Evolutionary conservation across 2,329 filamentous ascomycete species (phyloP).

Genomic region (Setomelanomma holmii): DNA sequence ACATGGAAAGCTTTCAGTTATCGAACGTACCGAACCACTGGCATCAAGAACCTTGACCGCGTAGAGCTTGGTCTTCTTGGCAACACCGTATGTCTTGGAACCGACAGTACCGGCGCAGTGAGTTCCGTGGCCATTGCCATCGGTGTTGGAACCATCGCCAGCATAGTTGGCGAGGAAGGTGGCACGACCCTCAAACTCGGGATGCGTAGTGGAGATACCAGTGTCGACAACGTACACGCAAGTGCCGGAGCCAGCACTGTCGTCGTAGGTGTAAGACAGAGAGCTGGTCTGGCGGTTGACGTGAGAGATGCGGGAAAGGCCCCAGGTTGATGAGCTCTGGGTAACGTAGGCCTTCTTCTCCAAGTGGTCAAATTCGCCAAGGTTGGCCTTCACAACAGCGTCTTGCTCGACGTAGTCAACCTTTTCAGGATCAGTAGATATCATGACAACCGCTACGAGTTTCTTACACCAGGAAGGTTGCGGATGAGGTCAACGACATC

Average conservation of each 20-base stretch:
- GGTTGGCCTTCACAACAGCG: slow-evolving; percentile 41
- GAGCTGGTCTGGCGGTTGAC: slow-evolving; percentile 26
- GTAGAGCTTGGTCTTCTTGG: slow-evolving; percentile 49
- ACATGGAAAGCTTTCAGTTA: slow-evolving; percentile 2
- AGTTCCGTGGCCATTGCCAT: slow-evolving; percentile 51
- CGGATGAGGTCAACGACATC: slow-evolving; percentile 38
- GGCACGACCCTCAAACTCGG: slow-evolving; percentile 50
- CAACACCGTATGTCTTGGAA: slow-evolving; percentile 48
- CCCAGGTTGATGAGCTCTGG: slow-evolving; percentile 50
- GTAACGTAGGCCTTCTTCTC: slow-evolving; percentile 47
- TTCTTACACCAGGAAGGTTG: slow-evolving; percentile 38
- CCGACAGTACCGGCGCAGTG: slow-evolving; percentile 48
- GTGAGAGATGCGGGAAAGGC: slow-evolving; percentile 52
- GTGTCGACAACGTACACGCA: slow-evolving; percentile 72
- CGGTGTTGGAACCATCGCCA: slow-evolving; percentile 43
- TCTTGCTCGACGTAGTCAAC: slow-evolving; percentile 52
- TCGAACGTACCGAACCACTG: slow-evolving; percentile 40
- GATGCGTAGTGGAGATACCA: slow-evolving; percentile 64
- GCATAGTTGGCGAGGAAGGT: slow-evolving; percentile 48
- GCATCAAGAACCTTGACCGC: slow-evolving; percentile 51
- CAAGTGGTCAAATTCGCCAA: slow-evolving; percentile 25
- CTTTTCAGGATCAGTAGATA: slow-evolving; percentile 19
- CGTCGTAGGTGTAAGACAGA: slow-evolving; percentile 50
- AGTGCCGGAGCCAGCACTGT: slow-evolving; percentile 46
- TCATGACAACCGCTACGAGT: background rate